phyloP scores from a whole-genome alignment of 2,329 filamentous ascomycete genomes.

The Acrodontium crateriforme region DNA sequence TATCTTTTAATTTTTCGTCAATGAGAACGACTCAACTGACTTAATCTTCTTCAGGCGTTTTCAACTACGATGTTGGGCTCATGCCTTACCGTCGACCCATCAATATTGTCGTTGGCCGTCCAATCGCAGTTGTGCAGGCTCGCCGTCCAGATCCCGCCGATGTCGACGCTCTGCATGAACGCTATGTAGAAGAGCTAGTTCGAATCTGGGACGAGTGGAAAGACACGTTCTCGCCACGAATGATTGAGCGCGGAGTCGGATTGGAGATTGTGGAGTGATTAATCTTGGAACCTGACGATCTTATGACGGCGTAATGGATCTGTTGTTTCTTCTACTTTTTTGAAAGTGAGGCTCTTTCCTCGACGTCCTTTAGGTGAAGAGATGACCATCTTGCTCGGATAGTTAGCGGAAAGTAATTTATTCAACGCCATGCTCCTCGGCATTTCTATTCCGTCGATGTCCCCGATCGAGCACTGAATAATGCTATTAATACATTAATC shows the following conservation, averaged over 20 bases:
- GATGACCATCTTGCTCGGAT: too few species aligned
- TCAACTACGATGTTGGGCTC: conserved; percentile 94
- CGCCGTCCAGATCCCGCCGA: conserved; percentile 57
- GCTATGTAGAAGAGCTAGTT: conserved; percentile 64
- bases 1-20: conserved; percentile 49
- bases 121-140: conserved; percentile 54
- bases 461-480: too few species aligned
- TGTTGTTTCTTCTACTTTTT: too few species aligned
- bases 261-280: conserved; percentile 50
- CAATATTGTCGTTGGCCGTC: conserved; percentile 77
- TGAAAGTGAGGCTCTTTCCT: too few species aligned
- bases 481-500: too few species aligned
- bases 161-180: conserved; percentile 63
- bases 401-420: too few species aligned
- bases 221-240: conserved; percentile 49
- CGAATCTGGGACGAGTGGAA: conserved; percentile 66
- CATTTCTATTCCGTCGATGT: too few species aligned
- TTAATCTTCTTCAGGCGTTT: conserved; percentile 48
- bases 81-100: conserved; percentile 85
- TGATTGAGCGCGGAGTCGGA: conserved; percentile 45
- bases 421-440: too few species aligned
- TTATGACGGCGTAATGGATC: too few species aligned
- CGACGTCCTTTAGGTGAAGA: too few species aligned
- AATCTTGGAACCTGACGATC: too few species aligned
- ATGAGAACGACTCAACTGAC: background rate